phyloP scores from a whole-genome alignment of 768 basidiomycete genomes.

The Kwoniella bestiolae region DNA sequence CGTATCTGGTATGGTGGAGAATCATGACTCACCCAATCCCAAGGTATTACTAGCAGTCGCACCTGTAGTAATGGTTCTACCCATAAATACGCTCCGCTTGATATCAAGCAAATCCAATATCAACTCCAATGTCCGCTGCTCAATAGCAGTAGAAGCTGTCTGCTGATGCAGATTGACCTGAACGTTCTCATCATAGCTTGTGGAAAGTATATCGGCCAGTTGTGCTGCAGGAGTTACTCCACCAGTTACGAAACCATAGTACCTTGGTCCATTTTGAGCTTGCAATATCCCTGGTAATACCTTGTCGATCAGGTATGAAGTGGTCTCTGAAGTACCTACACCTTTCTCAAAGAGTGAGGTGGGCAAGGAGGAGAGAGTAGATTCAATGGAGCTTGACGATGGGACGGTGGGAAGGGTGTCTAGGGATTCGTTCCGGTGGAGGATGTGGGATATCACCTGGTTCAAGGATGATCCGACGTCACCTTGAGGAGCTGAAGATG shows the following conservation, averaged over 20 bases:
- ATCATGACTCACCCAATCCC: constrained; percentile 56
- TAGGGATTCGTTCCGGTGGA: constrained; percentile 25
- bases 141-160: constrained; percentile 51
- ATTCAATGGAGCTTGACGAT: constrained; percentile 6
- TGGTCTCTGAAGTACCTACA: constrained; percentile 50
- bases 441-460: constrained; percentile 27
- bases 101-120: constrained; percentile 51
- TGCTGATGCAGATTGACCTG: constrained; percentile 48
- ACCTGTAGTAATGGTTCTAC: constrained; percentile 60
- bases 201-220: constrained; percentile 58
- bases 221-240: constrained; percentile 57
- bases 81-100: constrained; percentile 46
- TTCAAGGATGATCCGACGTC: constrained; percentile 19
- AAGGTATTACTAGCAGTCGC: constrained; percentile 61
- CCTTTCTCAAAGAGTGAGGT: constrained; percentile 50
- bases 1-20: too few species aligned
- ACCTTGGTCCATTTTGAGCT: constrained; percentile 59
- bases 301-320: constrained; percentile 47
- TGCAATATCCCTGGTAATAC: constrained; percentile 55
- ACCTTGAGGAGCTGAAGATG: neutral
- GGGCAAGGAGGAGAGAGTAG: constrained; percentile 46
- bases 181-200: constrained; percentile 58
- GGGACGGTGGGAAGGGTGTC: constrained; percentile 27
- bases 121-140: constrained; percentile 52
- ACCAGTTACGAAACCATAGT: constrained; percentile 55